These are phyloP conservation scores for Exophiala lecanii-corni DNA, from an alignment of 2,329 filamentous ascomycete genomes.

Conservation along the genomic window DNA sequence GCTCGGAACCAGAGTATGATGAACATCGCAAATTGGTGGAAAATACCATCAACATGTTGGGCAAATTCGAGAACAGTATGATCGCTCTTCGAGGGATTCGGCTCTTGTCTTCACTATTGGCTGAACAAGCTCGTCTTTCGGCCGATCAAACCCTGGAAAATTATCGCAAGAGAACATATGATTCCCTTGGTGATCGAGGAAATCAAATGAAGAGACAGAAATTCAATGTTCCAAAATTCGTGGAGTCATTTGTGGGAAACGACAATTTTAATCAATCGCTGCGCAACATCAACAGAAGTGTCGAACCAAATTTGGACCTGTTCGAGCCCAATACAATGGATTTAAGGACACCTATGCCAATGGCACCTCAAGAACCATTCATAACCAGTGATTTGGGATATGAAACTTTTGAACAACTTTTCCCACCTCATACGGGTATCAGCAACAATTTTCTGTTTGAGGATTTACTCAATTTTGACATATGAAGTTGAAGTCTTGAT, in stretches of 20 bases:
- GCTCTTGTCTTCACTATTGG: constrained; percentile 23
- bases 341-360: constrained; percentile 4
- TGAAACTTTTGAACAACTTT: constrained; percentile 23
- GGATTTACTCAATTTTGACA: constrained; percentile 22
- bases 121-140: constrained; percentile 24
- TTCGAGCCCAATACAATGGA: constrained; percentile 14
- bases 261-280: constrained; percentile 22
- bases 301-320: constrained; percentile 15
- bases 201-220: constrained; percentile 22
- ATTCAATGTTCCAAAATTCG: constrained; percentile 26
- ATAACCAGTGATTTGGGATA: constrained; percentile 18
- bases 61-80: constrained; percentile 26
- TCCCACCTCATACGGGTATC: constrained; percentile 23
- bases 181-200: constrained; percentile 9
- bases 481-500: constrained; percentile 13
- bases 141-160: constrained; percentile 23
- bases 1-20: constrained; percentile 20
- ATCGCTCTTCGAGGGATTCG: constrained; percentile 25
- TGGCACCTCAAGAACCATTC: constrained; percentile 9
- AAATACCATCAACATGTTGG: constrained; percentile 23
- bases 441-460: constrained; percentile 26
- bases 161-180: constrained; percentile 22
- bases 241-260: constrained; percentile 23
- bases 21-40: constrained; percentile 25
- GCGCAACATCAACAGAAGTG: constrained; percentile 8